A percentile compares a stretch with the other conserved stretches of the same genome.
Evolutionary conservation across 257 asterid genomes (phyloP).

Genomic region (Solanum rostratum): DNA sequence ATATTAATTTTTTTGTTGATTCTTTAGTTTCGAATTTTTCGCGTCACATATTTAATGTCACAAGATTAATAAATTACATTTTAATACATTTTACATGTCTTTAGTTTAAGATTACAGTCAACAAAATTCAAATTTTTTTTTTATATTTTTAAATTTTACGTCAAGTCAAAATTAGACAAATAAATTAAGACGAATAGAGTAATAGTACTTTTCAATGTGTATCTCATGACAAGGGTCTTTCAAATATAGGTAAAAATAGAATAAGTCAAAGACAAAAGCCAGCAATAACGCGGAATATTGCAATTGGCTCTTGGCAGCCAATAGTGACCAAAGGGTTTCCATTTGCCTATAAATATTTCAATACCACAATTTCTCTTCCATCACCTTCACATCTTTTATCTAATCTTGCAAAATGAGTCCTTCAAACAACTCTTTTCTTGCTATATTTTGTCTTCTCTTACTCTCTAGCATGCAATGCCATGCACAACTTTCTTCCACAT

Average conservation of each 20-base stretch:
- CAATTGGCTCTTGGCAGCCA: background rate
- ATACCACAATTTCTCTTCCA: background rate
- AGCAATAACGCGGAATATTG: background rate
- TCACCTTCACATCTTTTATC: background rate
- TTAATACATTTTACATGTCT: no score
- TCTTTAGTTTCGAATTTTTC: no score
- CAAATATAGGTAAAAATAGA: background rate
- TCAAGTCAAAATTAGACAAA: no score
- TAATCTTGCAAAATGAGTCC: background rate
- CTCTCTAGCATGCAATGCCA: background rate
- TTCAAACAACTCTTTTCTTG: background rate
- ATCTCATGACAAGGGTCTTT: no score
- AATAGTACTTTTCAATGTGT: no score
- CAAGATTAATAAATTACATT: no score
- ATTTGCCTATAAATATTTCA: background rate
- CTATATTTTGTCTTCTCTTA: background rate
- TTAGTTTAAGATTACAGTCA: no score
- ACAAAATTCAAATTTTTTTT: no score
- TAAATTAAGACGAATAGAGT: no score
- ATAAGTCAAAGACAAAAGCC: background rate
- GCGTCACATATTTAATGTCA: no score
- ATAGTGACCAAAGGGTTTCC: background rate
- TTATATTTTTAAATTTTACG: no score
- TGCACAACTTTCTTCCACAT: background rate
- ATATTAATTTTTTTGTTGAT: no score